Evolutionary conservation across 2,329 filamentous ascomycete genomes (phyloP), one percentile per base, ranked within the genome.

Genomic region (Juglanconis juglandina): DNA sequence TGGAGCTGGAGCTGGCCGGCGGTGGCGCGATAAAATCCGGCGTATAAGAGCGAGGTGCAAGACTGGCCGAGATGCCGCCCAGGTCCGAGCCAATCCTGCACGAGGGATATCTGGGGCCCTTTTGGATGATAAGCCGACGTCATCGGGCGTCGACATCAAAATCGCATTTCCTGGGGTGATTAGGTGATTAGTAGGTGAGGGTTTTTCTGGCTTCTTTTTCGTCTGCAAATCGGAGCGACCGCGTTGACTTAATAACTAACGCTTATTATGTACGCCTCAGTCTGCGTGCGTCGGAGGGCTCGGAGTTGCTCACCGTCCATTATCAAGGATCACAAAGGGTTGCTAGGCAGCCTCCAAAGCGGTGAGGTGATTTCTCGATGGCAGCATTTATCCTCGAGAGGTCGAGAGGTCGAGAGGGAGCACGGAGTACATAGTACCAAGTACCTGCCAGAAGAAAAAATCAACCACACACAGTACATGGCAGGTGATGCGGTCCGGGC

Each of bases 31-130:
- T 35, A 61, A 61, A 54, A 50, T 58, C 59, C 59, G 59, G 55
- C 58, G 50, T 54, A 58, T 24, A 24, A 54, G 59, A 58, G 59
- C 59, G 59, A 62, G 60, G 35, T 24, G 53, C 9, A 9, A 47
- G n/a, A 17, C 44, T 55, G 14, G 53, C 34, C 44, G 53, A 56
- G 54, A 60, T 37, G 56, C 60, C 56, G 56, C 53, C n/a, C 52
- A 30, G 30, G 37, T 59, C 60, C 60, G 57, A 56, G 42, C 57
- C 57, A 62, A 62, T 60, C 57, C 42, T 39, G 53, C 42, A 49
- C 39, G 55, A 58, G 50, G 59, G 39, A 52, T 56, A 56, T 56
- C 30, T 60, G 56, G 49, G 32, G 24, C 17, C n/a, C 41, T 47
- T 13, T 54, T 24, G 24, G 53, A 47, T 54, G 30, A 58, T 55